These are phyloP conservation scores for Russula abietina DNA, from an alignment of 768 basidiomycete genomes.

Conservation along the genomic window DNA sequence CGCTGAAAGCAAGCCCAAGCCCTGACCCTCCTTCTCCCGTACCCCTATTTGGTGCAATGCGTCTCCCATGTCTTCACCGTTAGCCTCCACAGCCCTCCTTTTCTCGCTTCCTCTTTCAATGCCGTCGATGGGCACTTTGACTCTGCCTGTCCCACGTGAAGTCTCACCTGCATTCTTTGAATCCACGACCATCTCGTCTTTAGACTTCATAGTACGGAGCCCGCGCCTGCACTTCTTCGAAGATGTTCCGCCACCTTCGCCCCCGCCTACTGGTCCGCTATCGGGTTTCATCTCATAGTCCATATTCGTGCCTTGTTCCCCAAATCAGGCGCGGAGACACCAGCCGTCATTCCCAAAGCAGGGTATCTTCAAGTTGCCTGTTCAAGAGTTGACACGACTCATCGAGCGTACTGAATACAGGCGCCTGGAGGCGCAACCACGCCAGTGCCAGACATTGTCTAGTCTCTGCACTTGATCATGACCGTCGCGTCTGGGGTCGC, in stretches of 20 bases:
- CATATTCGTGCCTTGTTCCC: constrained; percentile 18
- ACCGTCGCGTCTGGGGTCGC: too few relatives aligned
- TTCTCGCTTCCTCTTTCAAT: not conserved
- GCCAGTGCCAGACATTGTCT: too few relatives aligned
- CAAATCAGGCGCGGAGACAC: too few relatives aligned
- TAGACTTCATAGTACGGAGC: constrained; percentile 22
- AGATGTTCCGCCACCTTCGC: constrained; percentile 25
- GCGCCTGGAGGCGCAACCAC: not conserved
- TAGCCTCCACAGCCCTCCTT: constrained; percentile 4
- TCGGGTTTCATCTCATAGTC: constrained; percentile 12
- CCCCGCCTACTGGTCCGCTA: constrained; percentile 23
- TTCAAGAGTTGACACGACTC: constrained; percentile 23
- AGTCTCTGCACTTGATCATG: too few relatives aligned
- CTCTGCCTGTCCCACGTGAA: not conserved
- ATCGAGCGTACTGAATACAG: constrained; percentile 22
- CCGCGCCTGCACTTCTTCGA: constrained; percentile 17
- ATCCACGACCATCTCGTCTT: constrained; percentile 16
- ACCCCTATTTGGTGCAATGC: too few relatives aligned
- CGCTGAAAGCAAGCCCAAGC: too few relatives aligned
- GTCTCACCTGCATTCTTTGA: constrained; percentile 15
- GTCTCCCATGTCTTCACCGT: too few relatives aligned
- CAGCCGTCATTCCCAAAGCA: constrained; percentile 47
- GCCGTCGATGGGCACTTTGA: too few relatives aligned
- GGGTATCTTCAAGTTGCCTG: constrained; percentile 37
- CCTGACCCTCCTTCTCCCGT: too few relatives aligned